Conservation (phyloP, 441 rosid species). For the Pelargonium myrrhifolium region DNA sequence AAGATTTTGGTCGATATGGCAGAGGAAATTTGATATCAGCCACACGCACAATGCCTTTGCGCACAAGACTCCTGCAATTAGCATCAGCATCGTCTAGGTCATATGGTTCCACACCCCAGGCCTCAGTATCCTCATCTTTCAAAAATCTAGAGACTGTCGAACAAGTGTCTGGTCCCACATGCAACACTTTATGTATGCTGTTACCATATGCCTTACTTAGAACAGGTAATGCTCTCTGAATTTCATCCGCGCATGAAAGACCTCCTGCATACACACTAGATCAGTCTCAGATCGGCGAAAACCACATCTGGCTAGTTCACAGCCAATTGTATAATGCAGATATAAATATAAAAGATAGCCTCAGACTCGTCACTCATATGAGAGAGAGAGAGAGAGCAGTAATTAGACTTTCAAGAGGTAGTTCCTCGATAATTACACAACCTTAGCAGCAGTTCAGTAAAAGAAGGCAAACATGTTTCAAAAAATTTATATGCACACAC, state of each 20-base stretch:
- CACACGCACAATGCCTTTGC: slow-evolving; percentile 34
- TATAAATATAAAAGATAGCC: background rate
- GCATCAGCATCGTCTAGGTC: slow-evolving; percentile 36
- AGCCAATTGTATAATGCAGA: background rate
- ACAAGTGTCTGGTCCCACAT: slow-evolving; percentile 40
- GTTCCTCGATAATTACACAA: background rate
- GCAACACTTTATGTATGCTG: slow-evolving; percentile 33
- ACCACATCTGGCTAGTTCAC: background rate
- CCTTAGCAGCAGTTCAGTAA: no score
- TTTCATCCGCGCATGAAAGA: slow-evolving; percentile 29
- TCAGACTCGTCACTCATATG: no score
- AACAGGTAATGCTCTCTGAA: slow-evolving; percentile 30
- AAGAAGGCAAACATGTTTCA: no score
- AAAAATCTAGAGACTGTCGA: slow-evolving; percentile 31
- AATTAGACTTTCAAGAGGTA: background rate
- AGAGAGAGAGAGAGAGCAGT: background rate
- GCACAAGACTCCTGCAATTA: slow-evolving; percentile 35
- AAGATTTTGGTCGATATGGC: slow-evolving; percentile 37
- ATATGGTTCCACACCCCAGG: slow-evolving; percentile 46
- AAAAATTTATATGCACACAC: no score
- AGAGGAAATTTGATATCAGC: slow-evolving; percentile 41
- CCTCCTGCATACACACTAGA: slow-evolving; percentile 23
- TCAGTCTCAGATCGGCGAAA: background rate
- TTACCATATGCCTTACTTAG: slow-evolving; percentile 34
- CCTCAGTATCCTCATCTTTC: slow-evolving; percentile 34